phyloP scores from a whole-genome alignment of 495 filamentous ascomycete species.

The Pyrenopolyporus hunteri region DNA sequence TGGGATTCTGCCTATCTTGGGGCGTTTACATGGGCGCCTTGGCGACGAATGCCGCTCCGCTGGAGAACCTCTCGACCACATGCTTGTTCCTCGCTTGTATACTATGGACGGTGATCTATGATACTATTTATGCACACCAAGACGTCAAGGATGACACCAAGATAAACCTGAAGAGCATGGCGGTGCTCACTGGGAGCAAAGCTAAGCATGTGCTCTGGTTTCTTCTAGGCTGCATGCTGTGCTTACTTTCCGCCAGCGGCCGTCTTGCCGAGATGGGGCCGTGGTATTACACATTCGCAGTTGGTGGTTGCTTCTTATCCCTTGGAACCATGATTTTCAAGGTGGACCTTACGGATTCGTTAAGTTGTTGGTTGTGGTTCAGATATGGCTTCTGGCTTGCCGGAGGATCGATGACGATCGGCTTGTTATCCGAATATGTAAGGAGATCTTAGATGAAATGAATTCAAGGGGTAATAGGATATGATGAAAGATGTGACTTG shows the following conservation, averaged over 20 bases:
- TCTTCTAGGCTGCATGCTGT: conserved; percentile 3
- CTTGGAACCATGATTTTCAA: conserved; percentile 38
- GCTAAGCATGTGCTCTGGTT: conserved; percentile 28
- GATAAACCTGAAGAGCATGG: conserved; percentile 46
- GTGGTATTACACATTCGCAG: conserved; percentile 21
- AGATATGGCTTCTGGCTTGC: conserved; percentile 34
- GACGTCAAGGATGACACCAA: conserved; percentile 51
- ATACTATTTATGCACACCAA: conserved; percentile 54
- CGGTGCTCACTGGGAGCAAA: conserved; percentile 38
- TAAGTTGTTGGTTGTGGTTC: conserved; percentile 44
- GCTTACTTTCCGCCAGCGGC: conserved; percentile 13
- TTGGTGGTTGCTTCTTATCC: conserved; percentile 13
- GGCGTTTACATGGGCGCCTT: conserved; percentile 36
- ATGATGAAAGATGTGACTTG: too few relatives aligned
- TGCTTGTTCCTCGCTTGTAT: conserved; percentile 29
- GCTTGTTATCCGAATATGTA: conserved; percentile 11
- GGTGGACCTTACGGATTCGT: conserved; percentile 38
- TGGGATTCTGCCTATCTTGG: conserved; percentile 47
- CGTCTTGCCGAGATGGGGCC: conserved; percentile 4
- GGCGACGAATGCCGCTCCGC: conserved; percentile 1
- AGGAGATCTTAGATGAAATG: background rate
- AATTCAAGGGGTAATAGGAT: too few relatives aligned
- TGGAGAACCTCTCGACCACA: conserved; percentile 11
- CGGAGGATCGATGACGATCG: conserved; percentile 22
- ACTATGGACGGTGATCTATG: conserved; percentile 49